Evolutionary conservation across 148 eudicot genomes (phyloP).

Genomic region (Vaccinium macrocarpon): DNA sequence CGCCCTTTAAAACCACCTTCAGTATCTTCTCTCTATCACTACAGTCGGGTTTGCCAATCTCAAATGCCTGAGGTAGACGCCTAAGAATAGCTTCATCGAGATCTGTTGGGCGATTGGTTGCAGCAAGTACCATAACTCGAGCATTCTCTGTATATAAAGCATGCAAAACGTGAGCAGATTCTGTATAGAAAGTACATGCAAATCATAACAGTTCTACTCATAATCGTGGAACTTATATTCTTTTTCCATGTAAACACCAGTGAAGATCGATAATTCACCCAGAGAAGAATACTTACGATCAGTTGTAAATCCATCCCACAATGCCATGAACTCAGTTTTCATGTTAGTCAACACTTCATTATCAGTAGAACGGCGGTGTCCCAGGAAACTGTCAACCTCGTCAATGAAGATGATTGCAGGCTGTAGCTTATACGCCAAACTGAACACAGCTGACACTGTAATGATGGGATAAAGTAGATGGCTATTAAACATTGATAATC

Average conservation of each 20-base stretch:
- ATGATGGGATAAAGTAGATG: not conserved
- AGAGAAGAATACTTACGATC: slow-evolving; percentile 53
- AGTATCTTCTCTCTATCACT: slow-evolving; percentile 63
- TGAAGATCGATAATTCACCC: not conserved
- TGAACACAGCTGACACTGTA: slow-evolving; percentile 86
- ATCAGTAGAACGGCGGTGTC: slow-evolving; percentile 72
- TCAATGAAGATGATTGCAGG: slow-evolving; percentile 91
- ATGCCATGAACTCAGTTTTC: slow-evolving; percentile 90
- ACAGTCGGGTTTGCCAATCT: slow-evolving; percentile 70
- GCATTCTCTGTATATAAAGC: slow-evolving; percentile 48
- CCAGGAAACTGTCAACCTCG: slow-evolving; percentile 85
- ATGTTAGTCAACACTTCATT: slow-evolving; percentile 72
- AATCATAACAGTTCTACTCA: not conserved
- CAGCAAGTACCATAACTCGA: slow-evolving; percentile 87
- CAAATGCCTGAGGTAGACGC: slow-evolving; percentile 83
- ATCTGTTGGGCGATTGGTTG: slow-evolving; percentile 83
- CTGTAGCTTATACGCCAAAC: slow-evolving; percentile 80
- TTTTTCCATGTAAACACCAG: not conserved
- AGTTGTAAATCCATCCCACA: slow-evolving; percentile 95
- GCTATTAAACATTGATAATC: not conserved
- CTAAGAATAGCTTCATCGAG: slow-evolving; percentile 90
- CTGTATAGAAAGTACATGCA: not conserved
- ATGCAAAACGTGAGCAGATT: not conserved
- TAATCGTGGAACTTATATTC: not conserved
- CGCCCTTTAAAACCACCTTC: slow-evolving; percentile 65